These are phyloP conservation scores for Xanthoconium separans DNA, from an alignment of 1,284 basidiomycete genomes.

Conservation along the genomic window DNA sequence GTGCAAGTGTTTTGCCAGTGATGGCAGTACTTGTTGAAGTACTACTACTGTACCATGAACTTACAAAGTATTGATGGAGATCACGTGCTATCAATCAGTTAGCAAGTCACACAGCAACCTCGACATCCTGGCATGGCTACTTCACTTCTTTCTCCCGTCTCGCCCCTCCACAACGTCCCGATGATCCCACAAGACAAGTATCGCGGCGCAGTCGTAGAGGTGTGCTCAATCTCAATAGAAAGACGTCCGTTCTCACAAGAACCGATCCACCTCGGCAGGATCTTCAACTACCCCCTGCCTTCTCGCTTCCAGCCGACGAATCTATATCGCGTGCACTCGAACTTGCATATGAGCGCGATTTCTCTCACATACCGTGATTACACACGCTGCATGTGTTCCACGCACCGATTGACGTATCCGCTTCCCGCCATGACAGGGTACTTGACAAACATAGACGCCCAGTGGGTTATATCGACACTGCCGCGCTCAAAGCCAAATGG, in stretches of 20 bases:
- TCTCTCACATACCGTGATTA: slow-evolving; percentile 84
- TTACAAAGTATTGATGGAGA: background rate
- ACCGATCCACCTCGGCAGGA: slow-evolving; percentile 50
- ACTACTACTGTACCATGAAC: too few species aligned
- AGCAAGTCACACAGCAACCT: too few species aligned
- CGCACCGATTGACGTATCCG: slow-evolving; percentile 4
- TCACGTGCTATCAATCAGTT: background rate
- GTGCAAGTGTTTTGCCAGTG: too few species aligned
- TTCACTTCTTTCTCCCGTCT: slow-evolving; percentile 6
- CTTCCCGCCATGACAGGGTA: slow-evolving; percentile 49
- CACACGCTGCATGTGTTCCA: too few species aligned
- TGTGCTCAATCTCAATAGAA: slow-evolving; percentile 24
- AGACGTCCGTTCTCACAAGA: slow-evolving; percentile 1
- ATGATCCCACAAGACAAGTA: slow-evolving; percentile 53
- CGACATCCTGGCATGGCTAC: background rate
- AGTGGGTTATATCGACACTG: slow-evolving; percentile 80
- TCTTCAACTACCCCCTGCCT: slow-evolving; percentile 85
- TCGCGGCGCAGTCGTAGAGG: slow-evolving; percentile 80
- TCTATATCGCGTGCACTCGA: slow-evolving; percentile 75
- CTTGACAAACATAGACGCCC: slow-evolving; percentile 71
- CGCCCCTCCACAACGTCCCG: background rate
- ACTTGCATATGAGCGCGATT: slow-evolving; percentile 86
- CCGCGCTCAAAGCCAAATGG: slow-evolving; percentile 73
- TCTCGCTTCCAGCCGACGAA: slow-evolving; percentile 74
- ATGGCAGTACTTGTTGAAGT: too few species aligned